Base-by-base conservation (phyloP, 805 yeast species). In the Wickerhamomyces silvicola region DNA sequence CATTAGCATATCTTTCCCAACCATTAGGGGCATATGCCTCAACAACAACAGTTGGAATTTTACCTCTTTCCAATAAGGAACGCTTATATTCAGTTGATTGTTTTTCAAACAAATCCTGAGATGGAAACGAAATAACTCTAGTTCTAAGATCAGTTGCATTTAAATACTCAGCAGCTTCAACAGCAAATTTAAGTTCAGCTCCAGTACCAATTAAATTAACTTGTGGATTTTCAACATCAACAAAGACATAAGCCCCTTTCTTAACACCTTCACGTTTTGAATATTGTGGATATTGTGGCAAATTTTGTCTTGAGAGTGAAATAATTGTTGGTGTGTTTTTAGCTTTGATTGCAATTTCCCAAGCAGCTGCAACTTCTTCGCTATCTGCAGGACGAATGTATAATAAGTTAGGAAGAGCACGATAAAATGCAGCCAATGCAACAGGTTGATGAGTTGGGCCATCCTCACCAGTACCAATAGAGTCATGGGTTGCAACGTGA, bases 381-480 rank as follows among this genome's bases (percentile, higher is more conserved):
- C 72, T 68, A 45, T 70, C 76, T 45, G 73, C 70, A 15, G 76
- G 76, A 41, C 76, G 60, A 61, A 73, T 64, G 37, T 64, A 72
- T 48, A 56, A 53, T 26, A 59, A 30, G 56, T 70, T 70, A 39
- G 77, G 77, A 35, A 64, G 51, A 25, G 76, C 67, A 44, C 76
- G 62, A 59, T 66, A 62, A 49, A 70, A 70, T 16, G 70, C 66
- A 27, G 70, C 49, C 22, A 72, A 57, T 48, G 66, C 75, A 39
- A 70, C 67, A 35, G 77, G 76, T 54, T 70, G 77, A 42, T 70
- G 77, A 27, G 76, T 70, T 24, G 76, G 76, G 26, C 77, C 77
- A 41, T 70, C 76, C 57, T 70, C 77, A 43, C 77, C 77, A 16
- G 65, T 63, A 46, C 77, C 77, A 41, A 71, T 70, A 17, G 76